Conservation (phyloP, 2,329 filamentous ascomycete genomes). For the Aspergillus jensenii region DNA sequence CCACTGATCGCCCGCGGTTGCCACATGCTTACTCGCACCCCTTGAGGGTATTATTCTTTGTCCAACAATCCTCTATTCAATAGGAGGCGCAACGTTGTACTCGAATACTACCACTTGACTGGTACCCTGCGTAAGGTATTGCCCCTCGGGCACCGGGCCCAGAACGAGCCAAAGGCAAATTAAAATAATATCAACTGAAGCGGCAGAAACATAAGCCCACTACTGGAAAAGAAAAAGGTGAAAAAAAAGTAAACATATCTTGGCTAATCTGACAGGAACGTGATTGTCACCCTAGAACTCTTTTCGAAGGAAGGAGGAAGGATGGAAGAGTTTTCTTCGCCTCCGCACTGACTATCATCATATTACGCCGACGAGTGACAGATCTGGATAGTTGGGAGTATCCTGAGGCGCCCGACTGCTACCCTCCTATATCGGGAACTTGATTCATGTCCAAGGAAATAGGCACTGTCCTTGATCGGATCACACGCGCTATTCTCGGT, state of each 20-base stretch:
- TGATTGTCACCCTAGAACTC: background rate
- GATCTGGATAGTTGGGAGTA: background rate
- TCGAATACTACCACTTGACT: background rate
- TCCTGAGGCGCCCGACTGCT: no score
- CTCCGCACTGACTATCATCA: background rate
- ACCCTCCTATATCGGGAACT: no score
- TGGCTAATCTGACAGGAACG: background rate
- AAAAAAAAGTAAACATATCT: background rate
- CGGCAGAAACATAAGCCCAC: background rate
- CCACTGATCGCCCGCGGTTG: no score
- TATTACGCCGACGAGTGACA: no score
- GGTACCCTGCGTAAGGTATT: background rate
- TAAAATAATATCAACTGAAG: background rate
- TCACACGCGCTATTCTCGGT: background rate
- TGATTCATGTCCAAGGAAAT: no score
- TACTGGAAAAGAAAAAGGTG: no score
- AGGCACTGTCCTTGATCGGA: no score
- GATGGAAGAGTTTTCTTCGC: background rate
- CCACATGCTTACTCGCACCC: no score
- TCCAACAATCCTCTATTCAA: background rate
- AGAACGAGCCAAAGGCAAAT: background rate
- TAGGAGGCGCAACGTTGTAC: background rate
- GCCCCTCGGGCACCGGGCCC: no score
- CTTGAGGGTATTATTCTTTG: no score
- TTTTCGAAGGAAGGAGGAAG: background rate